Conservation (phyloP, 805 yeast genomes). For the Tetrapisispora namnaoensis region DNA sequence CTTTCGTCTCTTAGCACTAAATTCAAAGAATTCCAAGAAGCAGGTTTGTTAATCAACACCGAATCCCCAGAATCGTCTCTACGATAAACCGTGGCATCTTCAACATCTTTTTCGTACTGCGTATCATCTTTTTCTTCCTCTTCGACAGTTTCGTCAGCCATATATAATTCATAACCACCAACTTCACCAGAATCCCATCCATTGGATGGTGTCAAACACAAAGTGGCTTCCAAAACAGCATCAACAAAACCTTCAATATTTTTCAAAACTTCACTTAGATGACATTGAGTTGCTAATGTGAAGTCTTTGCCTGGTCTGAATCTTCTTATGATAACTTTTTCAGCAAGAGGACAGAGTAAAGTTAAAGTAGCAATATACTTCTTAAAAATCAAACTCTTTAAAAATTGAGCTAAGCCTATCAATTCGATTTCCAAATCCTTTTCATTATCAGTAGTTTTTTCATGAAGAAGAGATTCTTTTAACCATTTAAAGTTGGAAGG, state of each 20-base stretch:
- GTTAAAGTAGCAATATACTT: conserved; percentile 64
- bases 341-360: conserved; percentile 48
- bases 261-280: conserved; percentile 33
- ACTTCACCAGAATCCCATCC: conserved; percentile 85
- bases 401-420: conserved; percentile 45
- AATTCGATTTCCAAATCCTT: conserved; percentile 31
- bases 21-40: conserved; percentile 72
- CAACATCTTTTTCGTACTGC: conserved; percentile 37
- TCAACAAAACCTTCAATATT: conserved; percentile 27
- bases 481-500: conserved; percentile 43
- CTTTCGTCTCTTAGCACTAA: conserved; percentile 74
- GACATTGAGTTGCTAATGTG: conserved; percentile 65
- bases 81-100: conserved; percentile 81
- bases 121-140: conserved; percentile 30
- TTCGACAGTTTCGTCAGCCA: conserved; percentile 48
- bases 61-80: conserved; percentile 54
- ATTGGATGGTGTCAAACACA: conserved; percentile 66
- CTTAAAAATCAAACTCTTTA: conserved; percentile 52
- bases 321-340: conserved; percentile 65
- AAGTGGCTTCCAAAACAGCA: conserved; percentile 64
- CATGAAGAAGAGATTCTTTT: conserved; percentile 10
- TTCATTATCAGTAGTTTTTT: conserved; percentile 13
- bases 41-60: conserved; percentile 69
- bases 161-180: conserved; percentile 92
- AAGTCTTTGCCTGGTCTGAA: conserved; percentile 95